A percentile compares a stretch with the other conserved stretches of the same genome.
Conservation (phyloP, 306 rosid genomes). For the Castanea crenata region DNA sequence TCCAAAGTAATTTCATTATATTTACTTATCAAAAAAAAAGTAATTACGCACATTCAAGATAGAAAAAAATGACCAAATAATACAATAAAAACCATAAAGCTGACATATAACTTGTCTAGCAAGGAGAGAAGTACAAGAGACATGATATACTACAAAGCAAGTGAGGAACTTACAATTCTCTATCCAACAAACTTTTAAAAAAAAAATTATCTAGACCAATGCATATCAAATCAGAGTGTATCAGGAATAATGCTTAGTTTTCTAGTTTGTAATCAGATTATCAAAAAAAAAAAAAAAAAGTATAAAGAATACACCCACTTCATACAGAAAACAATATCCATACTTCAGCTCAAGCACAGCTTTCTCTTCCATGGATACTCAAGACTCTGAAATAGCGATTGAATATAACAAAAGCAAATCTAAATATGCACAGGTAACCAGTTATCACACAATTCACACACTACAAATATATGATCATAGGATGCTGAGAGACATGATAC, state of each 20-base stretch:
- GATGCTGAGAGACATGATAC: too few relatives aligned
- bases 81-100: neutral
- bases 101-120: neutral
- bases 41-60: neutral
- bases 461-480: too few relatives aligned
- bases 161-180: neutral
- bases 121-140: neutral
- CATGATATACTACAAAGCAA: neutral
- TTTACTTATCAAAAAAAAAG: too few relatives aligned
- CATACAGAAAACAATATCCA: neutral
- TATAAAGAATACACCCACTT: neutral
- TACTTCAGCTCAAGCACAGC: neutral
- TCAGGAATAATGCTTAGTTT: neutral
- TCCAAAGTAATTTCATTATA: neutral
- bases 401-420: too few relatives aligned
- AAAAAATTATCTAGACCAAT: too few relatives aligned
- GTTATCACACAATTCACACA: too few relatives aligned
- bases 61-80: neutral
- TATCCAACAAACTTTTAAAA: neutral
- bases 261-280: too few relatives aligned
- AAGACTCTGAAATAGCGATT: neutral
- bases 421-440: too few relatives aligned
- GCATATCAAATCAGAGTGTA: neutral
- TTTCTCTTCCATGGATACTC: too few relatives aligned
- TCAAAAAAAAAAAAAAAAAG: too few relatives aligned